Evolutionary conservation across 129 eudicot species (phyloP).

Genomic region (Dittrichia graveolens): DNA sequence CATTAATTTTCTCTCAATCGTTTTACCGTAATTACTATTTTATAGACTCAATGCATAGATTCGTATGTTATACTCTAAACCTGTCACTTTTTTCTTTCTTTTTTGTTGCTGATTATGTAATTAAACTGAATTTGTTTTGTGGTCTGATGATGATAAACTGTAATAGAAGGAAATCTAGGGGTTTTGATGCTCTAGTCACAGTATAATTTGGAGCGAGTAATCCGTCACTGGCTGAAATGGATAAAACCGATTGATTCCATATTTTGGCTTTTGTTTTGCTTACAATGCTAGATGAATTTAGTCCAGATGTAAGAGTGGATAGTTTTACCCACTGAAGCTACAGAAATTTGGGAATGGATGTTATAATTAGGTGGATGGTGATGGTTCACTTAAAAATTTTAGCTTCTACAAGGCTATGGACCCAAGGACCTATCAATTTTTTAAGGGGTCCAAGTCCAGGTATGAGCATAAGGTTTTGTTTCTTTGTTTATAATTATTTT

Average conservation of each 20-base stretch:
- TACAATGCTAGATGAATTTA: conserved; percentile 9
- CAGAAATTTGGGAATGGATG: conserved; percentile 27
- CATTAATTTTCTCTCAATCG: background rate
- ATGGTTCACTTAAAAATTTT: conserved; percentile 24
- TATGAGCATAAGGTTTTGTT: conserved; percentile 24
- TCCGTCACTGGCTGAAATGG: background rate
- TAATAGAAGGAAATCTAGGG: conserved; percentile 19
- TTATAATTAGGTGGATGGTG: conserved; percentile 16
- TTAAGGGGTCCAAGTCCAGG: conserved; percentile 26
- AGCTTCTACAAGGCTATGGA: conserved; percentile 29
- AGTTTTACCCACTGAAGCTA: conserved; percentile 16
- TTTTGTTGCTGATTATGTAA: conserved; percentile 7
- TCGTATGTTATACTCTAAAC: background rate
- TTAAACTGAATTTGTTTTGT: background rate
- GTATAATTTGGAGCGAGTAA: conserved; percentile 13
- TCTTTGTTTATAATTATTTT: background rate
- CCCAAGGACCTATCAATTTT: conserved; percentile 3
- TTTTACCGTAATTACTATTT: conserved; percentile 8
- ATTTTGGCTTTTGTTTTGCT: conserved; percentile 17
- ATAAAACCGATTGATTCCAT: conserved; percentile 11
- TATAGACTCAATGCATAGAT: background rate
- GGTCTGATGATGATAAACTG: conserved; percentile 6
- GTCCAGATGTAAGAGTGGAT: conserved; percentile 18
- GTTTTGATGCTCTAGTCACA: conserved; percentile 3
- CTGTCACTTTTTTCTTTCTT: background rate